Conservation (phyloP, 1,284 basidiomycete species). For the Pulveroboletus sp. region DNA sequence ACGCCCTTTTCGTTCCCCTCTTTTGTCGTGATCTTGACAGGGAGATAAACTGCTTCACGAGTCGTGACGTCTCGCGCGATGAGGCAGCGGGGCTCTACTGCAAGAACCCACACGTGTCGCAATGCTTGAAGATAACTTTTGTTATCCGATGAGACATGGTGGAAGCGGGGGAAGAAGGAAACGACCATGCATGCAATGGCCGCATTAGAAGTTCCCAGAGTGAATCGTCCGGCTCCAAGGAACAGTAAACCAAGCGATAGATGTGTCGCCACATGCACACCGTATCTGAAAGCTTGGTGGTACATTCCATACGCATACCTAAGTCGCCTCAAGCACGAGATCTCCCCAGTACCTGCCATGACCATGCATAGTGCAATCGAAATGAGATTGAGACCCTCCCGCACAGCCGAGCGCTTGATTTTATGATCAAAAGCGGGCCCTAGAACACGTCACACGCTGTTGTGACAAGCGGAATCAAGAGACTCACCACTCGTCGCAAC, state of each 20-base stretch:
- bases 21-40: conserved; percentile 80
- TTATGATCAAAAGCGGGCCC: conserved; percentile 81
- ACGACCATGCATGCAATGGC: conserved; percentile 89
- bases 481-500: conserved; percentile 63
- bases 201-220: conserved; percentile 88
- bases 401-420: conserved; percentile 83
- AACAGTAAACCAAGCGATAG: conserved; percentile 92
- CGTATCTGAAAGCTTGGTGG: conserved; percentile 80
- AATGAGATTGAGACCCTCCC: conserved; percentile 86
- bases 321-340: conserved; percentile 86
- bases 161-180: conserved; percentile 90
- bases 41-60: conserved; percentile 85
- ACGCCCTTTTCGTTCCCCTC: conserved; percentile 61
- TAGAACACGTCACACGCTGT: conserved; percentile 28
- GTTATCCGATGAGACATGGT: conserved; percentile 81
- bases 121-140: conserved; percentile 91
- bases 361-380: conserved; percentile 86
- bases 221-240: conserved; percentile 91
- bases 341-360: conserved; percentile 96
- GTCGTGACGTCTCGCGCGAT: conserved; percentile 91
- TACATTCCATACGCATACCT: conserved; percentile 92
- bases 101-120: conserved; percentile 94
- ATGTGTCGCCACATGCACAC: conserved; percentile 89
- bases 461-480: neutral
- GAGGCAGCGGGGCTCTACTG: conserved; percentile 91